A percentile compares a stretch with the other conserved stretches of the same genome.
These are phyloP conservation scores for Boletales sp. DNA, from an alignment of 768 basidiomycete genomes.

Conservation along the genomic window DNA sequence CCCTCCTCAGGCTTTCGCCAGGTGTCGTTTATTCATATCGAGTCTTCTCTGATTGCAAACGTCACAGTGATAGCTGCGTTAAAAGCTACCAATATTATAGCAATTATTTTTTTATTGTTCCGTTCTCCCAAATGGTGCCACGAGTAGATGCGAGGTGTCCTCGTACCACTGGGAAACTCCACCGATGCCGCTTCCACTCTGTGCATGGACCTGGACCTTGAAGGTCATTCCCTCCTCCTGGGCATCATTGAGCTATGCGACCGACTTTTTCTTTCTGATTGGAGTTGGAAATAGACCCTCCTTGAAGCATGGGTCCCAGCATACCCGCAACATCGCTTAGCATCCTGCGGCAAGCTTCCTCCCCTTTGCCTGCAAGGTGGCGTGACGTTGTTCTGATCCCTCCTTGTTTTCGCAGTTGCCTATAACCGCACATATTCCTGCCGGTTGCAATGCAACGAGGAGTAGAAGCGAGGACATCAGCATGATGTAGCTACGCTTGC, in stretches of 20 bases:
- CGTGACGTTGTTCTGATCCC: slow-evolving; percentile 18
- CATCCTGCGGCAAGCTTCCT: slow-evolving; percentile 19
- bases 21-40: slow-evolving; percentile 18
- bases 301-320: slow-evolving; percentile 18
- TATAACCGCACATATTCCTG: slow-evolving; percentile 23
- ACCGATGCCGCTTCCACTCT: slow-evolving; percentile 3
- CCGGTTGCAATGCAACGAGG: slow-evolving; percentile 19
- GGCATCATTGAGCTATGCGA: slow-evolving; percentile 4
- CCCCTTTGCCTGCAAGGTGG: slow-evolving; percentile 28
- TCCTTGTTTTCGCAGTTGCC: slow-evolving; percentile 20
- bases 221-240: slow-evolving; percentile 6
- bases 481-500: slow-evolving; percentile 22
- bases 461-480: slow-evolving; percentile 26
- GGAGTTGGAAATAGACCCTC: slow-evolving; percentile 14
- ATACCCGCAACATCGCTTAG: slow-evolving; percentile 26
- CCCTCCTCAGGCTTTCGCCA: slow-evolving; percentile 2
- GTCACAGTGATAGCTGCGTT: slow-evolving; percentile 11
- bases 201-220: slow-evolving; percentile 7
- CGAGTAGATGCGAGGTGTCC: slow-evolving; percentile 1
- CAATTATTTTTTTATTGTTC: not conserved
- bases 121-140: slow-evolving; percentile 4
- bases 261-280: slow-evolving; percentile 3
- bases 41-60: slow-evolving; percentile 15
- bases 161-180: not conserved
- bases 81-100: slow-evolving; percentile 3